phyloP scores from a whole-genome alignment of 257 asterid genomes.

The Knoxia roxburghii region DNA sequence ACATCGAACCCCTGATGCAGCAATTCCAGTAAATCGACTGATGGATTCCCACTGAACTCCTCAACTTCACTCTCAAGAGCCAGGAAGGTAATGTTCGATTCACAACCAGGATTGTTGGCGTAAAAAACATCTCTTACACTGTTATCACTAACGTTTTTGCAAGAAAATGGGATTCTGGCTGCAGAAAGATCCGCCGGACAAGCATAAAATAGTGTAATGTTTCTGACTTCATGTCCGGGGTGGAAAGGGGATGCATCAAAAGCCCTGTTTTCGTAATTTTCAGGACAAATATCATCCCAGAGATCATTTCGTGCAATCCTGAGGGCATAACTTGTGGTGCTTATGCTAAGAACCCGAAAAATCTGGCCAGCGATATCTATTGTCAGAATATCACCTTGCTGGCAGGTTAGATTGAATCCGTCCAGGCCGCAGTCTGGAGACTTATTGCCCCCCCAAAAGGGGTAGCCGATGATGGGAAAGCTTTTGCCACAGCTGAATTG shows the following conservation, averaged over 20 bases:
- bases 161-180: not conserved
- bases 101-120: not conserved
- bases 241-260: not conserved
- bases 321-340: not conserved
- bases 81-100: not conserved
- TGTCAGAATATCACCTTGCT: conserved; percentile 13
- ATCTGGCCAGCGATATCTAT: not conserved
- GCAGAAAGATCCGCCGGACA: not conserved
- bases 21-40: not conserved
- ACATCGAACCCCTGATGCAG: conserved; percentile 13
- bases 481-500: conserved; percentile 15
- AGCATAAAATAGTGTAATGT: not conserved
- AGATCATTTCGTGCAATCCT: conserved; percentile 20
- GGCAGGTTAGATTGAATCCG: conserved; percentile 32
- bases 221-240: not conserved
- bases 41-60: not conserved
- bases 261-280: not conserved
- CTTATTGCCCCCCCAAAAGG: conserved; percentile 44
- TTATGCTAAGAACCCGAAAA: conserved; percentile 11
- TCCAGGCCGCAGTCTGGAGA: conserved; percentile 44
- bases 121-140: not conserved
- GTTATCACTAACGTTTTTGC: not conserved
- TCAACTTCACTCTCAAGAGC: not conserved
- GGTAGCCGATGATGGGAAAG: conserved; percentile 26
- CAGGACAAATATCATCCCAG: conserved; percentile 20